These are phyloP conservation scores for Boletus rubroflammeus DNA, from an alignment of 768 basidiomycete species.

Conservation along the genomic window DNA sequence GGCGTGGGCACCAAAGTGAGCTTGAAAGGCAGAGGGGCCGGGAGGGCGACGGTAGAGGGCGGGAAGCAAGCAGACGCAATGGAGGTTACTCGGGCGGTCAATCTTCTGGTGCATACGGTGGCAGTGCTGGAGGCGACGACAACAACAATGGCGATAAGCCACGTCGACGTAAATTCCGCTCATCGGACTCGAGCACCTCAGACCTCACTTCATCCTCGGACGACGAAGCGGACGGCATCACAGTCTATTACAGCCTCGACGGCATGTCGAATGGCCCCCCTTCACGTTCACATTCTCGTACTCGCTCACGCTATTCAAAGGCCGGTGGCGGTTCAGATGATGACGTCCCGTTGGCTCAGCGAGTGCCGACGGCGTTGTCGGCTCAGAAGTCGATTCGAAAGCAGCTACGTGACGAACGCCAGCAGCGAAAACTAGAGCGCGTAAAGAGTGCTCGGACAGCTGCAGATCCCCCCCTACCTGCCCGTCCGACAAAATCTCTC, in stretches of 20 bases:
- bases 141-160: conserved; percentile 35
- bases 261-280: conserved; percentile 29
- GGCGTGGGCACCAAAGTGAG: conserved; percentile 16
- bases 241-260: conserved; percentile 43
- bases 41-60: conserved; percentile 8
- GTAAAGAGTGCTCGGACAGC: conserved; percentile 28
- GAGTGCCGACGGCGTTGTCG: conserved; percentile 76
- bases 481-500: conserved; percentile 10
- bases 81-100: conserved; percentile 19
- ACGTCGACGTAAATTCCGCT: conserved; percentile 26
- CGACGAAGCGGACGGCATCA: conserved; percentile 41
- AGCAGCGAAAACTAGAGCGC: conserved; percentile 51
- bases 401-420: conserved; percentile 66
- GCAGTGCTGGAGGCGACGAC: conserved; percentile 38
- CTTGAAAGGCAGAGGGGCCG: conserved; percentile 16
- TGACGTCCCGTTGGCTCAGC: conserved; percentile 78
- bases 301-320: conserved; percentile 19
- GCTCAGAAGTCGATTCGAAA: conserved; percentile 79
- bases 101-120: conserved; percentile 21
- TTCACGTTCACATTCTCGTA: conserved; percentile 22
- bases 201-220: conserved; percentile 39
- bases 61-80: conserved; percentile 10
- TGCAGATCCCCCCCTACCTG: conserved; percentile 17
- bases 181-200: conserved; percentile 33
- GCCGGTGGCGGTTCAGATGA: conserved; percentile 52